Conservation (phyloP, 2,329 filamentous ascomycete species). For the Ophiostoma sp. region DNA sequence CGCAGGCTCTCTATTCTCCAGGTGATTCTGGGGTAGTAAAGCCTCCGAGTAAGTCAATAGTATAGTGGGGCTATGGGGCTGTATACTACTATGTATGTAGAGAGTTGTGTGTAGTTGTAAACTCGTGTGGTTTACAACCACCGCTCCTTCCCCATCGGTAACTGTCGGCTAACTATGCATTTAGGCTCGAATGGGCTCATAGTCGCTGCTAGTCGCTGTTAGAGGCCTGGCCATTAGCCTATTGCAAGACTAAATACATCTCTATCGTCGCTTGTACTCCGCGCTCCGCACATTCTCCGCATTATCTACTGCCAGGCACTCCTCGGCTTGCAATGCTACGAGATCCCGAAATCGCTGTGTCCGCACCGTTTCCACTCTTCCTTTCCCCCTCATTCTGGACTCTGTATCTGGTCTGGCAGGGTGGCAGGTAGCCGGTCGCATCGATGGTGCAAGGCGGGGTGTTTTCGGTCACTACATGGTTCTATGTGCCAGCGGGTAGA, state of each 20-base stretch:
- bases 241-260: neutral
- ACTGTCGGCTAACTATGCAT: neutral
- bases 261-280: neutral
- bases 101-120: too few relatives aligned
- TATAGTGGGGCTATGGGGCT: too few relatives aligned
- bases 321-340: conserved; percentile 23
- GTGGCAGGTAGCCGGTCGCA: conserved; percentile 4
- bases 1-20: neutral
- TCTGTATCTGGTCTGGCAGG: conserved; percentile 6
- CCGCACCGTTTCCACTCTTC: conserved; percentile 9
- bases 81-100: too few relatives aligned
- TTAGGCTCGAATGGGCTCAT: too few relatives aligned
- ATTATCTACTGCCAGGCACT: neutral
- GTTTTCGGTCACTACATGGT: too few relatives aligned
- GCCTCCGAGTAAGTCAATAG: too few relatives aligned
- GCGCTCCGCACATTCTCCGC: neutral
- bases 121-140: neutral
- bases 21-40: too few relatives aligned
- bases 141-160: neutral
- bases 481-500: neutral
- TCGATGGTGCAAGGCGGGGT: conserved; percentile 2
- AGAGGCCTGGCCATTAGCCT: neutral
- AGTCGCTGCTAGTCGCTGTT: neutral
- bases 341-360: conserved; percentile 21
- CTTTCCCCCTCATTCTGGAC: conserved; percentile 11